Base-by-base conservation (phyloP, 2,329 filamentous ascomycete genomes). In the Hypoxylon sp. region DNA sequence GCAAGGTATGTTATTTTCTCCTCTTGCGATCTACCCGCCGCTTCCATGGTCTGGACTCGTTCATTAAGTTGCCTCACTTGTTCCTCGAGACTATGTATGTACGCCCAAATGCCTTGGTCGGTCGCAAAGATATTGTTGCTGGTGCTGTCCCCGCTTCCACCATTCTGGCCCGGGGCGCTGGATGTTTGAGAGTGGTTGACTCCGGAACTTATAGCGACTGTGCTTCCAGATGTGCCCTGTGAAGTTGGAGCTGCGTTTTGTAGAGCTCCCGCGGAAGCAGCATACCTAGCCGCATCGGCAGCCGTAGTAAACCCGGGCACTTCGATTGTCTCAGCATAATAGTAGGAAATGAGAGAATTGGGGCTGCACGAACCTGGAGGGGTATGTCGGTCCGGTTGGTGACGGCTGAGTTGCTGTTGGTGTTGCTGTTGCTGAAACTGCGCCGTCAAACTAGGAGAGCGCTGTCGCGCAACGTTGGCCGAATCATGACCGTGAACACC, bases 71-170 rank as follows among this genome's bases (percentile, higher is more conserved):
- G 75, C 57, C 81, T 81, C n/a, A 85, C 74, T 67, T 80, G 80
- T 11, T 87, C 85, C 72, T 94, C 91, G 51, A 94, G 80, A 17
- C 83, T 84, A 59, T 92, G 88, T 32, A 94, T 86, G 71, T 93
- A 93, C 3, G 83, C 79, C 89, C 89, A 93, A 7, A 94, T 80
- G 43, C 87, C 88, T 65, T 87, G 82, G 52, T 88, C 86, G 17
- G 84, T 79, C 54, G 87, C 81, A 75, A 92, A 89, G 63, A 92
- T 82, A 70, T 92, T 76, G 48, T 75, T 92, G 64, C 86, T 86
- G 67, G 86, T 87, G 71, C 86, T 89, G 62, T 85, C 86, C 15
- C 80, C 83, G 50, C 84, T 87, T 51, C 83, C 85, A 44, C 79
- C 80, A 19, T 84, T 82, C 72, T 90, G 77, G 65, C 79, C 82